A percentile compares a stretch with the other conserved stretches of the same genome.
Conservation (phyloP, 768 basidiomycete species). For the Panellus pusillus region DNA sequence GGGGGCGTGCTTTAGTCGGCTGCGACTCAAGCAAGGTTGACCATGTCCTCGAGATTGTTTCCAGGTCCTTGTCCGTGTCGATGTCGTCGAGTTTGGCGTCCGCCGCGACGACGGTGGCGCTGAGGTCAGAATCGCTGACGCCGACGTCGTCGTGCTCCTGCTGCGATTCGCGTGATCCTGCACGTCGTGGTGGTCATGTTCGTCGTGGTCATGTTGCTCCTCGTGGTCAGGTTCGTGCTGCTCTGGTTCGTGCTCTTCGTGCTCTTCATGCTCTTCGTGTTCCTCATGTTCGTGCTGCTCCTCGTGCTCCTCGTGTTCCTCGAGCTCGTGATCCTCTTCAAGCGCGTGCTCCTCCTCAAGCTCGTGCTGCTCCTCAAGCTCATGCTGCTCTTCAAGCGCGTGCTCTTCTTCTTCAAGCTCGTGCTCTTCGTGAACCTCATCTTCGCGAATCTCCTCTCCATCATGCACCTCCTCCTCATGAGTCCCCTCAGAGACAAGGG, state of each 20-base stretch:
- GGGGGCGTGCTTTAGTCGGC: conserved; percentile 39
- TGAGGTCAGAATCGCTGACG: conserved; percentile 17
- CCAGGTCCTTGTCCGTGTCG: conserved; percentile 24
- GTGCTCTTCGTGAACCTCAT: conserved; percentile 25
- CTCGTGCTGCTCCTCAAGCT: conserved; percentile 12
- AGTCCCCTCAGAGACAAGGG: neutral
- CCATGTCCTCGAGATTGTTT: conserved; percentile 61
- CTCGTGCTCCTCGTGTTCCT: conserved; percentile 18
- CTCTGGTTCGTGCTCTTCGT: conserved; percentile 9
- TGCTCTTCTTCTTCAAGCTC: conserved; percentile 15
- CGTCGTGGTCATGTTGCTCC: conserved; percentile 5
- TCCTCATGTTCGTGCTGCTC: conserved; percentile 26
- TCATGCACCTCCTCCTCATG: conserved; percentile 9
- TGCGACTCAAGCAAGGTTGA: conserved; percentile 61
- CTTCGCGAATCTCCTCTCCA: conserved; percentile 18
- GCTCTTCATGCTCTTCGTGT: conserved; percentile 15
- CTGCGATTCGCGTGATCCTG: conserved; percentile 26
- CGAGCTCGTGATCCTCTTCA: conserved; percentile 9
- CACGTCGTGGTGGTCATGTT: conserved; percentile 18
- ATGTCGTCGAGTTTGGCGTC: conserved; percentile 22
- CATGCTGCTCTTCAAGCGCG: conserved; percentile 4
- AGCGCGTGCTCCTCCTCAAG: conserved; percentile 13
- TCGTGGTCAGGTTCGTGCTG: conserved; percentile 14
- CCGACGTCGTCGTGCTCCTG: conserved; percentile 20
- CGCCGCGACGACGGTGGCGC: conserved; percentile 16